These are phyloP conservation scores for Epichloe sylvatica DNA, from an alignment of 2,329 filamentous ascomycete species.

Conservation along the genomic window DNA sequence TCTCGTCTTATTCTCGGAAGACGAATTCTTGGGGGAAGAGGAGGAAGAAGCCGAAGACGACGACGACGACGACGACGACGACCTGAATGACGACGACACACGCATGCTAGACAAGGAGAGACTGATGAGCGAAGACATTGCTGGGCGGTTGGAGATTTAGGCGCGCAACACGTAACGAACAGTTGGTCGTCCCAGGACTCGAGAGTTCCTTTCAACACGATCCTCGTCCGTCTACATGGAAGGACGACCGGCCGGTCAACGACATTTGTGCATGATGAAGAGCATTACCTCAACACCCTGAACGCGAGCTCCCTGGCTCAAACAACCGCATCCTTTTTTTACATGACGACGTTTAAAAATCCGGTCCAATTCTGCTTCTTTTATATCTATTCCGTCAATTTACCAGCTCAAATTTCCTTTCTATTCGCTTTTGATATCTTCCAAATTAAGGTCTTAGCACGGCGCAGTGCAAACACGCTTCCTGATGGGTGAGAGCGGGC, in stretches of 20 bases:
- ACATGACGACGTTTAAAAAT: no score
- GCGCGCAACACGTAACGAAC: background rate
- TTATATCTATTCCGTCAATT: background rate
- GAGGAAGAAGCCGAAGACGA: constrained; percentile 18
- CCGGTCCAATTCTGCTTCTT: background rate
- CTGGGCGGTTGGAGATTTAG: constrained; percentile 48
- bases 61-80: constrained; percentile 25
- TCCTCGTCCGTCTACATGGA: background rate
- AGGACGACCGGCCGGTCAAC: background rate
- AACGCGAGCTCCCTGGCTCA: no score
- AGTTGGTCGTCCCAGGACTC: background rate
- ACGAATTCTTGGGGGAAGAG: constrained; percentile 34
- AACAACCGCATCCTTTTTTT: no score
- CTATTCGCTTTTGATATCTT: background rate
- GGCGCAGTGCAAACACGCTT: constrained; percentile 15
- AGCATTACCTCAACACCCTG: background rate
- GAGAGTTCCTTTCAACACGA: background rate
- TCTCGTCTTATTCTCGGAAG: constrained; percentile 38
- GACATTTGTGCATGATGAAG: no score
- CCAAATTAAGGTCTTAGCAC: constrained; percentile 7
- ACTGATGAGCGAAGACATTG: constrained; percentile 49
- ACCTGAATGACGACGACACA: constrained; percentile 31
- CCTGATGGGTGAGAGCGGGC: constrained; percentile 25
- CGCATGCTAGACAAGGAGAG: constrained; percentile 31
- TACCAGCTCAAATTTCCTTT: no score